phyloP scores from a whole-genome alignment of 2,329 filamentous ascomycete genomes.

The Diplodia sapinea region DNA sequence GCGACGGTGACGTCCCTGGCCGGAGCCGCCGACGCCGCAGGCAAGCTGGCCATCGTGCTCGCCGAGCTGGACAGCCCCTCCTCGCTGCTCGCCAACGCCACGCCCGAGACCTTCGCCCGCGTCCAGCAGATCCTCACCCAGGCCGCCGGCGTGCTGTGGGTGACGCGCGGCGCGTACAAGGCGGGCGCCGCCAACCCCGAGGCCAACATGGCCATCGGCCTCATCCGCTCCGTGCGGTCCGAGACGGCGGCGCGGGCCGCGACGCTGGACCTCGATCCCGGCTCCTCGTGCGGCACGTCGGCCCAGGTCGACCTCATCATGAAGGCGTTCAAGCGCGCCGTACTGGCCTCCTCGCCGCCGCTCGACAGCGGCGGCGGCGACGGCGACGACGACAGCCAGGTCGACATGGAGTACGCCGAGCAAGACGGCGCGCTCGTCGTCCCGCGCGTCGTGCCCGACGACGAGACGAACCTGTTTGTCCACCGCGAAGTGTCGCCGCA shows the following conservation, averaged over 20 bases:
- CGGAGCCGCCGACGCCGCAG: not conserved
- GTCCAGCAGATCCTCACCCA: conserved; percentile 22
- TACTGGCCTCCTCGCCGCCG: not conserved
- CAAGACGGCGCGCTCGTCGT: conserved; percentile 16
- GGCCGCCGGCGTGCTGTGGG: conserved; percentile 24
- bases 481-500: conserved; percentile 12
- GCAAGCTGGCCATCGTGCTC: conserved; percentile 18
- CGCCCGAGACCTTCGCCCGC: not conserved
- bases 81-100: conserved; percentile 1
- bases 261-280: conserved; percentile 25
- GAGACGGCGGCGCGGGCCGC: conserved; percentile 22
- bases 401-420: conserved; percentile 29
- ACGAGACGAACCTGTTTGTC: conserved; percentile 16
- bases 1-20: conserved; percentile 3
- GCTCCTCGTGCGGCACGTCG: not conserved
- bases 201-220: conserved; percentile 24
- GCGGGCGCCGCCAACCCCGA: conserved; percentile 6
- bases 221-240: conserved; percentile 25
- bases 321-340: conserved; percentile 18
- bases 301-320: conserved; percentile 16
- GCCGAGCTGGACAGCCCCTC: conserved; percentile 5
- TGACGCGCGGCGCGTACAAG: conserved; percentile 23
- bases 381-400: not conserved
- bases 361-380: no score
- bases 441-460: conserved; percentile 25